Conservation (phyloP, 1,284 basidiomycete genomes). For the Meira nashicola region DNA sequence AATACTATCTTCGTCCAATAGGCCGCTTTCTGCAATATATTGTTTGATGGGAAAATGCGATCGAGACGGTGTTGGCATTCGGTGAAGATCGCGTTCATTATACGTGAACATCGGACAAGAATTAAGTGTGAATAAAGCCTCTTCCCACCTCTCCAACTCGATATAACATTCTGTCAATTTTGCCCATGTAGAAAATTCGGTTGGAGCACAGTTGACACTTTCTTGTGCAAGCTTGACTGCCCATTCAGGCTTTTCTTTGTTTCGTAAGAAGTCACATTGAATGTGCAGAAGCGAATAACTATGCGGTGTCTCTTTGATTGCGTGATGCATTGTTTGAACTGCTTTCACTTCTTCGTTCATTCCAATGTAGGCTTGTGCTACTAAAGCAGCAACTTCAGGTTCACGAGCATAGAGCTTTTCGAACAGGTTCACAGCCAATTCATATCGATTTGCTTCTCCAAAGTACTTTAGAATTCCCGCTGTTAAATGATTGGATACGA, state of each 20-base stretch:
- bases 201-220: slow-evolving; percentile 94
- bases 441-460: slow-evolving; percentile 77
- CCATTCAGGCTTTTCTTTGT: slow-evolving; percentile 70
- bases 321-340: slow-evolving; percentile 82
- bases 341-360: slow-evolving; percentile 98
- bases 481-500: slow-evolving; percentile 94
- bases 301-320: slow-evolving; percentile 78
- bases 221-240: slow-evolving; percentile 82
- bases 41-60: slow-evolving; percentile 82
- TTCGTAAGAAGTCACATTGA: slow-evolving; percentile 86
- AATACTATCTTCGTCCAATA: slow-evolving; percentile 59
- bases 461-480: slow-evolving; percentile 96
- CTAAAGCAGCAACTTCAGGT: slow-evolving; percentile 80
- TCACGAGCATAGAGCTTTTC: slow-evolving; percentile 81
- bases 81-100: slow-evolving; percentile 90
- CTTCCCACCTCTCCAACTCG: slow-evolving; percentile 77
- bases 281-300: slow-evolving; percentile 89
- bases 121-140: slow-evolving; percentile 84
- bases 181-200: slow-evolving; percentile 97
- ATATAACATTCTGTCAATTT: slow-evolving; percentile 94
- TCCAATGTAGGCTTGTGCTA: slow-evolving; percentile 86
- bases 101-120: slow-evolving; percentile 99
- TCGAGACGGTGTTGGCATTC: slow-evolving; percentile 73
- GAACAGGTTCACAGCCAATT: slow-evolving; percentile 87
- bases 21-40: slow-evolving; percentile 70